Conservation (phyloP, 306 rosid genomes). For the Ormosia emarginata region DNA sequence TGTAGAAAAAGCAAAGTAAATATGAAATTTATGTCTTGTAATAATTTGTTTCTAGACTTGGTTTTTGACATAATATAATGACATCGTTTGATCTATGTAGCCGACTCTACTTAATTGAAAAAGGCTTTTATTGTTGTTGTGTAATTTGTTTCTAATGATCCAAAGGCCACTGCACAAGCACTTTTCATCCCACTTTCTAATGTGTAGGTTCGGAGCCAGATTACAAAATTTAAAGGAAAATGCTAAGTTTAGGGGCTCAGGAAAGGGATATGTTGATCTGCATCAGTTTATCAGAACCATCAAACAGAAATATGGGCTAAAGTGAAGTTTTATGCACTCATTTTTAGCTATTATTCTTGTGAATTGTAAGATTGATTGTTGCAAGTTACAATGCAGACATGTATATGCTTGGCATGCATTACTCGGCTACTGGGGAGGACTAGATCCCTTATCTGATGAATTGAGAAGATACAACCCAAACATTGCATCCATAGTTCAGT, state of each 20-base stretch:
- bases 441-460: constrained; percentile 40
- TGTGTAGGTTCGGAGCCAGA: constrained; percentile 42
- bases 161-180: background rate
- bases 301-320: constrained; percentile 32
- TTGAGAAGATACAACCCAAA: constrained; percentile 47
- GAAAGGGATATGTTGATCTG: background rate
- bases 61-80: too few species aligned
- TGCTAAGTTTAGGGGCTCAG: constrained; percentile 29
- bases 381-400: constrained; percentile 18
- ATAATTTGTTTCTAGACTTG: too few species aligned
- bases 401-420: constrained; percentile 63
- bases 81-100: too few species aligned
- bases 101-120: too few species aligned
- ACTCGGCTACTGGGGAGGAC: constrained; percentile 64
- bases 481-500: constrained; percentile 35
- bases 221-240: constrained; percentile 49
- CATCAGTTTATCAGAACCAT: constrained; percentile 2
- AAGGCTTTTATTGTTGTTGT: too few species aligned
- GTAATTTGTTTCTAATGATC: background rate
- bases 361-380: background rate
- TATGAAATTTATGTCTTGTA: background rate
- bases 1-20: constrained; percentile 35
- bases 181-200: background rate
- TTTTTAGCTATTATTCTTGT: background rate
- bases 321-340: background rate